Conservation (phyloP, 371 early-diverging fungal species). For the Mortierella sp. region DNA sequence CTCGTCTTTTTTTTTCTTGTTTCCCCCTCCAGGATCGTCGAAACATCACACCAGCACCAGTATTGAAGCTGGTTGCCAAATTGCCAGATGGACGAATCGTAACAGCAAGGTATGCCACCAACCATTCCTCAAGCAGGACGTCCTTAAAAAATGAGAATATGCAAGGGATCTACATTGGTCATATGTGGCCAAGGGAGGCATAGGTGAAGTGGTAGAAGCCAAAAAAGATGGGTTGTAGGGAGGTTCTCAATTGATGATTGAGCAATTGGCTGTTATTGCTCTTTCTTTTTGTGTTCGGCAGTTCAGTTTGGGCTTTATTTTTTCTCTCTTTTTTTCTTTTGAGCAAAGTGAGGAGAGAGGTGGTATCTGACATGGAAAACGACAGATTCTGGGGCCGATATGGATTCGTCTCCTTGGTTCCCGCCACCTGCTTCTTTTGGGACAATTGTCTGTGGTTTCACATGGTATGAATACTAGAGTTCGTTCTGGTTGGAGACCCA, state of each 20-base stretch:
- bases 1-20: background rate
- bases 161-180: background rate
- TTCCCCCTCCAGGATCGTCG: conserved; percentile 58
- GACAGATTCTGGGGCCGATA: background rate
- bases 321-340: background rate
- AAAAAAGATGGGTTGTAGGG: background rate
- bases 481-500: no score
- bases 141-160: background rate
- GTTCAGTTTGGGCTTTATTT: background rate
- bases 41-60: conserved; percentile 63
- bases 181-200: background rate
- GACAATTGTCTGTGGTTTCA: background rate
- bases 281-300: no score
- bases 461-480: background rate
- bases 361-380: no score
- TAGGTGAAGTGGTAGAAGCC: background rate
- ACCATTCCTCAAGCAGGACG: background rate
- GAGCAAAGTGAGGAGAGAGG: background rate
- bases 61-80: conserved; percentile 50
- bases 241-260: no score
- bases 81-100: conserved; percentile 24
- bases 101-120: conserved; percentile 25
- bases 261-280: no score
- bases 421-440: background rate
- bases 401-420: background rate